Evolutionary conservation across 2,329 filamentous ascomycete genomes (phyloP).

Genomic region (Fusarium duplospermum): DNA sequence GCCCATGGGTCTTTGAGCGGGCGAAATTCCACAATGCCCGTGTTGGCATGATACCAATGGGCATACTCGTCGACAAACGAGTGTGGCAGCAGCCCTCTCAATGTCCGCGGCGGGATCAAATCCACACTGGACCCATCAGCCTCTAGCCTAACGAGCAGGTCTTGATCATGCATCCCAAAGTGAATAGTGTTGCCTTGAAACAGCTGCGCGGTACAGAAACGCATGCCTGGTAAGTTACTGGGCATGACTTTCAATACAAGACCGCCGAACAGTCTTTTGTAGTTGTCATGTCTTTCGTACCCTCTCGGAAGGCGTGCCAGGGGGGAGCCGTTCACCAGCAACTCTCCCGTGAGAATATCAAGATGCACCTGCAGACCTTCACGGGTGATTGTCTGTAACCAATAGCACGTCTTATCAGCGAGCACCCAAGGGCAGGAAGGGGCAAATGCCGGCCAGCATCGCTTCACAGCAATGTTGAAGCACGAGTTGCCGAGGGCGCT

Average conservation of each 20-base stretch:
- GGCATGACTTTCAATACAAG: slow-evolving; percentile 34
- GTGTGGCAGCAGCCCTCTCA: slow-evolving; percentile 48
- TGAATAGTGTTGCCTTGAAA: slow-evolving; percentile 41
- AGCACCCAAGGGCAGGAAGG: slow-evolving; percentile 3
- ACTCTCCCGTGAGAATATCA: slow-evolving; percentile 18
- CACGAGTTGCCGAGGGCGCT: not conserved
- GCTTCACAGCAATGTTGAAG: slow-evolving; percentile 25
- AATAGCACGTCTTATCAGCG: slow-evolving; percentile 4
- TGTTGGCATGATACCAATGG: slow-evolving; percentile 59
- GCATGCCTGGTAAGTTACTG: slow-evolving; percentile 46
- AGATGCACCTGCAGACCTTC: slow-evolving; percentile 4
- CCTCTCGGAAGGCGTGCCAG: slow-evolving; percentile 19
- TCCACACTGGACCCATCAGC: slow-evolving; percentile 28
- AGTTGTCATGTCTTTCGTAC: slow-evolving; percentile 8
- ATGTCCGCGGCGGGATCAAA: slow-evolving; percentile 48
- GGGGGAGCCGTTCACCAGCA: slow-evolving; percentile 18
- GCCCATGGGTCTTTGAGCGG: slow-evolving; percentile 42
- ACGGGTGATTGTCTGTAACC: slow-evolving; percentile 13
- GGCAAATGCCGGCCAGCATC: slow-evolving; percentile 27
- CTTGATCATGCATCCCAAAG: slow-evolving; percentile 51
- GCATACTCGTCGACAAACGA: slow-evolving; percentile 53
- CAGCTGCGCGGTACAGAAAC: slow-evolving; percentile 52
- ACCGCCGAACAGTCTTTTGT: slow-evolving; percentile 20
- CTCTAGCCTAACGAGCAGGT: slow-evolving; percentile 49
- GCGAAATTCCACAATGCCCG: slow-evolving; percentile 49